Base-by-base conservation (phyloP, 257 asterid species). In the Solanum sejunctum region DNA sequence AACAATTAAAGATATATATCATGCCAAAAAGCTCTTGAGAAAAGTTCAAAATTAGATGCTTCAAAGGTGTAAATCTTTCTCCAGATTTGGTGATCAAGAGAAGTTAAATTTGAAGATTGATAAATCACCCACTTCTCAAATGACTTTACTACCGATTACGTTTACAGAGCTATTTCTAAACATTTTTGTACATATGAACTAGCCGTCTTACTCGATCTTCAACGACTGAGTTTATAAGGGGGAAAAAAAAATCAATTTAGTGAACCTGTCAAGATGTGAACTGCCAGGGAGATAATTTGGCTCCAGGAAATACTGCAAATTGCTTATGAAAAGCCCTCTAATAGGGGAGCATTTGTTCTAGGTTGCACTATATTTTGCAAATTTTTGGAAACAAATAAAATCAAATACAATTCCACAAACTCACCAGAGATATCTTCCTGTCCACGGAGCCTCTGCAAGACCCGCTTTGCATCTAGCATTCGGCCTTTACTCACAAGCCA, bases 401-500 rank as follows among this genome's bases (percentile, higher is more conserved):
- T 49, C 81, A 75, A 16, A 23, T 26, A 51, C 63, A 52, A 52
- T 23, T 75, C 82, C 54, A 80, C 84, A 60, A 84, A 84, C 91
- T 87, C 52, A 93, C 97, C 92, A 3, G 93, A 84, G 54, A 93
- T 93, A 87, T 93, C 95, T 67, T 93, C 91, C 58, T 80, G 91
- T 63, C 93, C 94, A 18, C 94, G 92, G 26, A 92, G 91, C 58
- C 89, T 90, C 85, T 90, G 93, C 89, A 93, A 77, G 77, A 90
- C 94, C 82, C 84, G 87, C 70, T 84, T 93, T 15, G 95, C 94
- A 88, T 93, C 97, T 23, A 83, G 36, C 91, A 88, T 86, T 66
- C 90, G 58, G 23, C 97, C 96, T 88, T 93, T 93, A 83, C 92
- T 92, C 17, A 93, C 92, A 16, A 93, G 95, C 97, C 97, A 93